Evolutionary conservation across 345 rosid species (phyloP).

Genomic region (Eucalyptus globulus): DNA sequence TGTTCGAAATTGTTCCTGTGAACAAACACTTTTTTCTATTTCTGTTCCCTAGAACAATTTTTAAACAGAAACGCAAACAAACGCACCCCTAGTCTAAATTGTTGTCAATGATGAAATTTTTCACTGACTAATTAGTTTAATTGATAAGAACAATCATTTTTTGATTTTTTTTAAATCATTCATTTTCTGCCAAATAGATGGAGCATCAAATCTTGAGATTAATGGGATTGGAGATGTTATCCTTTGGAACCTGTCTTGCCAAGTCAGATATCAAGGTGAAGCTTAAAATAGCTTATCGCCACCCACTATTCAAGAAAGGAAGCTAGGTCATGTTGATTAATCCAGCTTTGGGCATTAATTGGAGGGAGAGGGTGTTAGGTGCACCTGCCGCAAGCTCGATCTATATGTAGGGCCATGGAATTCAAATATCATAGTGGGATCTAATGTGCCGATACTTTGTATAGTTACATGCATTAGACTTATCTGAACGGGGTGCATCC

Average conservation of each 20-base stretch:
- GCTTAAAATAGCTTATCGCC: not conserved
- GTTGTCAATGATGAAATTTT: too few relatives aligned
- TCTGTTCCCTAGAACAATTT: too few relatives aligned
- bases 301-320: not conserved
- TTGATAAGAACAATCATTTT: not conserved
- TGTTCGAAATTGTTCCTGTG: too few relatives aligned
- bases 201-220: not conserved
- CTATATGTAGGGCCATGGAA: not conserved
- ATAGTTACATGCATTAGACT: not conserved
- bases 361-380: not conserved
- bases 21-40: too few relatives aligned
- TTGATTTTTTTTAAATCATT: too few relatives aligned
- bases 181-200: not conserved
- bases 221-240: not conserved
- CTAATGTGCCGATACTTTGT: not conserved
- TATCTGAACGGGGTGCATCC: not conserved
- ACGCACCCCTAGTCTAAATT: too few relatives aligned
- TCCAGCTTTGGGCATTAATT: not conserved
- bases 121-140: too few relatives aligned
- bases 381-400: not conserved
- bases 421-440: not conserved
- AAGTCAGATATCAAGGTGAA: not conserved
- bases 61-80: too few relatives aligned
- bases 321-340: not conserved
- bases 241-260: not conserved